These are phyloP conservation scores for Umbilicus rupestris DNA, from an alignment of 164 flowering plant species.

Conservation along the genomic window DNA sequence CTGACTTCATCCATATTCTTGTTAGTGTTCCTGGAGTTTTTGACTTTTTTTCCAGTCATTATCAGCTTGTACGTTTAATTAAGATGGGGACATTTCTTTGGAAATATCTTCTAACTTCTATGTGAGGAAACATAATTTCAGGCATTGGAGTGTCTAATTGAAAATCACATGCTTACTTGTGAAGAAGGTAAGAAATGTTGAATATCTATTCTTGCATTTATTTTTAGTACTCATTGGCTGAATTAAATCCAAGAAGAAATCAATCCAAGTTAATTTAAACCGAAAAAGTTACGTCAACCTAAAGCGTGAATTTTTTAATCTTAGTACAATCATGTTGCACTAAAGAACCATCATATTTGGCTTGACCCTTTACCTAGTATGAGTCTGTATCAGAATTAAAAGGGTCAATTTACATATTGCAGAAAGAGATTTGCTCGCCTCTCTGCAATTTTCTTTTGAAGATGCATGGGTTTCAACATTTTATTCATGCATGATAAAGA, in stretches of 20 bases:
- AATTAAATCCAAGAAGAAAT: background rate
- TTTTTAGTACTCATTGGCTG: background rate
- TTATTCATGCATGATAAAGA: constrained; percentile 81
- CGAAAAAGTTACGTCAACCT: background rate
- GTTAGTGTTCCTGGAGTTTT: background rate
- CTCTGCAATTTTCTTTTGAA: constrained; percentile 72
- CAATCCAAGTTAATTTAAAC: background rate
- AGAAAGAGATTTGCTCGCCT: constrained; percentile 64
- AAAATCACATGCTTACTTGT: constrained; percentile 86
- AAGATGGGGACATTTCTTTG: constrained; percentile 17
- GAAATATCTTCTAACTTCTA: constrained; percentile 29
- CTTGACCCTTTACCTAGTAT: background rate
- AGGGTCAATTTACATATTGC: constrained; percentile 16
- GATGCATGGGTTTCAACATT: constrained; percentile 88
- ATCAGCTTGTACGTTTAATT: background rate
- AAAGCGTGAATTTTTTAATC: background rate
- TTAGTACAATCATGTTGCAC: background rate
- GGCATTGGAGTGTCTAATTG: constrained; percentile 94
- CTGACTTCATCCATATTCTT: background rate
- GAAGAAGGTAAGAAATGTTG: constrained; percentile 67
- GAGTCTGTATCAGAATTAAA: background rate
- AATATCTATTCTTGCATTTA: background rate
- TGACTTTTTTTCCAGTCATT: background rate
- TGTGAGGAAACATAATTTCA: constrained; percentile 19
- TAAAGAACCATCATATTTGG: background rate